These are phyloP conservation scores for Corinectria fuckeliana DNA, from an alignment of 2,329 filamentous ascomycete species.

Conservation along the genomic window DNA sequence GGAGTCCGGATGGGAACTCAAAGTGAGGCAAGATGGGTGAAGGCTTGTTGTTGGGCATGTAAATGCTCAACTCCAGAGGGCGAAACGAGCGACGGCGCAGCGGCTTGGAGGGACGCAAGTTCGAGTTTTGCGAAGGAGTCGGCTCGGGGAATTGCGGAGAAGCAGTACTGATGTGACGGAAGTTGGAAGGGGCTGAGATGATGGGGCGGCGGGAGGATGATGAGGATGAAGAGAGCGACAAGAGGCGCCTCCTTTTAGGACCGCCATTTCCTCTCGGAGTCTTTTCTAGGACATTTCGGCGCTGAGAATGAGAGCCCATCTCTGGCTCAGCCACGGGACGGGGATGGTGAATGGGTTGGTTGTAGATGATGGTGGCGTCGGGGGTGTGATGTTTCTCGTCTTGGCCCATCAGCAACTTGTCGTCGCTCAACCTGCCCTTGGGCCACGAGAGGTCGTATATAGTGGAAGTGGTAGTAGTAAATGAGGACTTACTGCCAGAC, in stretches of 20 bases:
- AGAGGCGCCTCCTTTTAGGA: conserved; percentile 54
- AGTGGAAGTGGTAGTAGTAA: conserved; percentile 33
- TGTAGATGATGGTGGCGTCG: conserved; percentile 35
- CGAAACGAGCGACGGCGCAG: conserved; percentile 50
- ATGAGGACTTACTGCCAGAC: conserved; percentile 44
- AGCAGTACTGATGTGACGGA: conserved; percentile 62
- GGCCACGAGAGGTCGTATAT: conserved; percentile 36
- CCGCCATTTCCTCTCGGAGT: conserved; percentile 49
- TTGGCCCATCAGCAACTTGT: conserved; percentile 42
- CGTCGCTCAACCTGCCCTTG: conserved; percentile 36
- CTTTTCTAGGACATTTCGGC: conserved; percentile 28
- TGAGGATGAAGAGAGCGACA: conserved; percentile 52
- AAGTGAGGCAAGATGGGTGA: conserved; percentile 65
- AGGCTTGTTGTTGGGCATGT: conserved; percentile 48
- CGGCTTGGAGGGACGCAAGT: conserved; percentile 34
- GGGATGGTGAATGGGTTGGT: conserved; percentile 39
- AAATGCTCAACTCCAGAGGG: conserved; percentile 64
- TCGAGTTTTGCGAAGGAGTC: conserved; percentile 29
- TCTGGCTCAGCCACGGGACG: conserved; percentile 37
- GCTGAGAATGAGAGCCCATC: conserved; percentile 19
- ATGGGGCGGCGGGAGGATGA: conserved; percentile 57
- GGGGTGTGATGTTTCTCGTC: conserved; percentile 39
- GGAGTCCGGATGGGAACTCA: conserved; percentile 45
- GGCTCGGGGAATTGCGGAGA: conserved; percentile 46
- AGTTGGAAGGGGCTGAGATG: conserved; percentile 66